Evolutionary conservation across 306 rosid species (phyloP).

Genomic region (Mimosa pudica): DNA sequence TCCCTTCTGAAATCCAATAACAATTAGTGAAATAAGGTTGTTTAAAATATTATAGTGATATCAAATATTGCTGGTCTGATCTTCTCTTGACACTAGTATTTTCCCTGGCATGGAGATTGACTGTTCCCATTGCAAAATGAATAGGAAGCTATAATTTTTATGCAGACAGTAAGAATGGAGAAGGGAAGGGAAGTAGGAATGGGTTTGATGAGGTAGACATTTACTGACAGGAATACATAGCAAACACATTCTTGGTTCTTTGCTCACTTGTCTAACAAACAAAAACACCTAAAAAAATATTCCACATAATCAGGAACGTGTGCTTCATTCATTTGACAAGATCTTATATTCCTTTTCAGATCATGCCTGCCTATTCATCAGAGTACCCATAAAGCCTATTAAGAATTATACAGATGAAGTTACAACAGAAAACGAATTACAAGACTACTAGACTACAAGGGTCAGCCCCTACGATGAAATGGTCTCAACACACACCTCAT

Average conservation of each 20-base stretch:
- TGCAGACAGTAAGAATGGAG: no score
- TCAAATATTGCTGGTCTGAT: not conserved
- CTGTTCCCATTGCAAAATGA: no score
- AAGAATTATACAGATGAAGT: not conserved
- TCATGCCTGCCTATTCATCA: slow-evolving; percentile 2
- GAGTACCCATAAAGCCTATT: not conserved
- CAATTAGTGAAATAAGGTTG: not conserved
- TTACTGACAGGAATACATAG: not conserved
- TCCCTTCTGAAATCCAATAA: slow-evolving; percentile 21
- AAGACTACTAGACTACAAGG: not conserved
- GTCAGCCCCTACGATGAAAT: slow-evolving; percentile 14
- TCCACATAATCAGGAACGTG: not conserved
- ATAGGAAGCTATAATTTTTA: no score
- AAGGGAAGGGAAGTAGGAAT: no score
- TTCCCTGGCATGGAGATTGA: not conserved
- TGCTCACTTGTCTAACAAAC: not conserved
- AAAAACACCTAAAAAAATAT: not conserved
- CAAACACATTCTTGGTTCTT: not conserved
- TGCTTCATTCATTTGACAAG: slow-evolving; percentile 1
- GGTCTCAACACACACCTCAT: not conserved
- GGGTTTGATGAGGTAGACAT: not conserved
- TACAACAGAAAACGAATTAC: slow-evolving; percentile 8
- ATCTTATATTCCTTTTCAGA: not conserved
- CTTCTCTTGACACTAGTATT: slow-evolving; percentile 1
- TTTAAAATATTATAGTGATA: not conserved